phyloP scores from a whole-genome alignment of 2,329 filamentous ascomycete genomes.

The Fusarium brevicatenulatum region DNA sequence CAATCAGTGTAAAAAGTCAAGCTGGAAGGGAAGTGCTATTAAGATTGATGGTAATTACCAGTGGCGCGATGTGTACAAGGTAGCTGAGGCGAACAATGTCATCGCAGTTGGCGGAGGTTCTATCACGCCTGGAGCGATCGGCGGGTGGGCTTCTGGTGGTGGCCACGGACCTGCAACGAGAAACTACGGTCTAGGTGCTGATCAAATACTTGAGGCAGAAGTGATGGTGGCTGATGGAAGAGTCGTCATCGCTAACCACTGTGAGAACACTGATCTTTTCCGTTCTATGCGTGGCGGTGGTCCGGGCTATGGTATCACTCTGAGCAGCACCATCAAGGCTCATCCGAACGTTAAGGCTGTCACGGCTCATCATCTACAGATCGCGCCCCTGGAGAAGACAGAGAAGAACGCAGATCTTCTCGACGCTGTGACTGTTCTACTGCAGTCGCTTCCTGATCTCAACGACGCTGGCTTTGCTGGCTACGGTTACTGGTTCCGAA shows the following conservation, averaged over 20 bases:
- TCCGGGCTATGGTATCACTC: constrained; percentile 19
- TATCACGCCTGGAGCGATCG: constrained; percentile 25
- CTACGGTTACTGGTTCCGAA: constrained; percentile 31
- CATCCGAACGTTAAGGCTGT: constrained; percentile 20
- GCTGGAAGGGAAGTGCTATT: constrained; percentile 19
- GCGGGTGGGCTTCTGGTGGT: constrained; percentile 27
- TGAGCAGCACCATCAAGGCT: constrained; percentile 29
- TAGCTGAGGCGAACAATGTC: constrained; percentile 19
- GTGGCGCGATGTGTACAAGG: constrained; percentile 31
- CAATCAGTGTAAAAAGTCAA: not conserved
- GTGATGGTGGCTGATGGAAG: constrained; percentile 25
- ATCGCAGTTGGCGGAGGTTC: constrained; percentile 30
- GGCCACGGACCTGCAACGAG: constrained; percentile 29
- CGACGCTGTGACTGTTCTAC: not conserved
- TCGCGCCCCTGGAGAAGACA: constrained; percentile 16
- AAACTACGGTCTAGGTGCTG: constrained; percentile 27
- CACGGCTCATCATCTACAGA: constrained; percentile 12
- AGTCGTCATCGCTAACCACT: constrained; percentile 20
- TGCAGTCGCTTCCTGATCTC: constrained; percentile 22
- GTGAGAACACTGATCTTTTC: constrained; percentile 25
- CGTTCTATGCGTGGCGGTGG: constrained; percentile 26
- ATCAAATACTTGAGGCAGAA: constrained; percentile 27
- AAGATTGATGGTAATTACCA: constrained; percentile 27
- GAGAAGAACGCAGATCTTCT: constrained; percentile 20
- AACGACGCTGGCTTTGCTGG: constrained; percentile 32